Evolutionary conservation across 805 yeast genomes (phyloP).

Genomic region (Ascoidea asiatica): DNA sequence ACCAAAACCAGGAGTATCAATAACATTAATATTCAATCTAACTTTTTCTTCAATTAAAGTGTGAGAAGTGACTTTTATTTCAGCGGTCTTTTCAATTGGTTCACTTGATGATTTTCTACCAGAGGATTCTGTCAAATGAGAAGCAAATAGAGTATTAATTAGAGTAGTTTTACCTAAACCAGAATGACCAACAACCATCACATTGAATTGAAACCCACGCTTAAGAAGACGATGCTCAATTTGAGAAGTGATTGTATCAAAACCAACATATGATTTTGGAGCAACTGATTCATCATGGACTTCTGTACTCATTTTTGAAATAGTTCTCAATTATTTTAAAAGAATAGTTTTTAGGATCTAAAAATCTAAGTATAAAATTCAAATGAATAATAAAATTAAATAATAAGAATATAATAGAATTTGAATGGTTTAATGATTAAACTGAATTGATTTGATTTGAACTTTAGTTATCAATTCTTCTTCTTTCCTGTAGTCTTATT

Average conservation of each 20-base stretch:
- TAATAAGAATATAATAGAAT: too few species aligned
- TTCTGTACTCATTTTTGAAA: neutral
- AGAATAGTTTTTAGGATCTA: neutral
- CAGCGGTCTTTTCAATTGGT: conserved; percentile 78
- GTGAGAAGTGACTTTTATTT: conserved; percentile 60
- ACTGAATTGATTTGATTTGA: too few species aligned
- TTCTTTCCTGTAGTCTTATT: too few species aligned
- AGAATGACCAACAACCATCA: conserved; percentile 87
- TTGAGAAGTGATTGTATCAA: conserved; percentile 91
- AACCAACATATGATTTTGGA: conserved; percentile 82
- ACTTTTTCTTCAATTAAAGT: conserved; percentile 77
- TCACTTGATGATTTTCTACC: conserved; percentile 60
- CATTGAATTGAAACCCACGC: conserved; percentile 86
- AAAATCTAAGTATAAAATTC: too few species aligned
- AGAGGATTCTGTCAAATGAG: conserved; percentile 58
- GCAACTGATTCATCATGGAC: conserved; percentile 14
- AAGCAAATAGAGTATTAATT: conserved; percentile 79
- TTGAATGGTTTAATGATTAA: too few species aligned
- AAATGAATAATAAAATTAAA: too few species aligned
- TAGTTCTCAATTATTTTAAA: neutral
- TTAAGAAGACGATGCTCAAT: conserved; percentile 85
- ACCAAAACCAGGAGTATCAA: conserved; percentile 97
- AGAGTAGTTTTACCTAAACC: conserved; percentile 93
- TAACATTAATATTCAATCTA: conserved; percentile 69
- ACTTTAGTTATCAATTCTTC: too few species aligned